A percentile compares a stretch with the other conserved stretches of the same genome.
phyloP scores from a whole-genome alignment of 2,329 filamentous ascomycete species.

The Stachybotrys chartarum region DNA sequence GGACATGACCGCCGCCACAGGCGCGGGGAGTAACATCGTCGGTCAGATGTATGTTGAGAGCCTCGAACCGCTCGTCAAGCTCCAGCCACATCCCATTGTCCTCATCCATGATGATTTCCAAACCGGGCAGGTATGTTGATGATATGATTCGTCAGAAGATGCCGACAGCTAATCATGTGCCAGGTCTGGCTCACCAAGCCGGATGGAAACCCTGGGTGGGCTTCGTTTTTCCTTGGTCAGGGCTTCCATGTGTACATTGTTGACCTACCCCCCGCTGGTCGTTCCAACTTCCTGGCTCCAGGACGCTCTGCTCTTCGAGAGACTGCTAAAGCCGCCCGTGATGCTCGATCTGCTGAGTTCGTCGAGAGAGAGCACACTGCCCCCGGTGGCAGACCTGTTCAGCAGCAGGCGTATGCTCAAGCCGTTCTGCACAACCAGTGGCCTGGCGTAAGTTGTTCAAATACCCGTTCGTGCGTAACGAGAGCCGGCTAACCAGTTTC shows the following conservation, averaged over 20 bases:
- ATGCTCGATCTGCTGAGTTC: conserved; percentile 9
- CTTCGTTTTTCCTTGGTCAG: conserved; percentile 30
- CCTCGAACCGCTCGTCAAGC: conserved; percentile 11
- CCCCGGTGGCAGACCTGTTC: conserved; percentile 7
- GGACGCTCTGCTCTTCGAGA: conserved; percentile 13
- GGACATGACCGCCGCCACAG: conserved; percentile 6
- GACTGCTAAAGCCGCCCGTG: conserved; percentile 6
- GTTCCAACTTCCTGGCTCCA: conserved; percentile 18
- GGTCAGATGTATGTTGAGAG: conserved; percentile 29
- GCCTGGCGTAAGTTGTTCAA: conserved; percentile 23
- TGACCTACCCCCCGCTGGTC: conserved; percentile 33
- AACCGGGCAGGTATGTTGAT: conserved; percentile 20
- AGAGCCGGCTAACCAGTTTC: background rate
- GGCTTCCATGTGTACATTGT: conserved; percentile 36
- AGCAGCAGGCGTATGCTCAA: conserved; percentile 12
- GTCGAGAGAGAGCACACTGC: conserved; percentile 26
- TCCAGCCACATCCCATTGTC: conserved; percentile 17
- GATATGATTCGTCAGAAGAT: too few relatives aligned
- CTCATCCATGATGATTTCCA: conserved; percentile 29
- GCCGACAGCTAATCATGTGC: background rate
- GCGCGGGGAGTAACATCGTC: conserved; percentile 9
- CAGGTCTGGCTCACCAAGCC: conserved; percentile 39
- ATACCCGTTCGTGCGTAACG: background rate
- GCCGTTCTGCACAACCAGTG: conserved; percentile 27
- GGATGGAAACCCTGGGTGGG: conserved; percentile 37